Evolutionary conservation across 768 basidiomycete species (phyloP), one percentile per base, ranked within the genome.

Genomic region (Tylopilus sp.): DNA sequence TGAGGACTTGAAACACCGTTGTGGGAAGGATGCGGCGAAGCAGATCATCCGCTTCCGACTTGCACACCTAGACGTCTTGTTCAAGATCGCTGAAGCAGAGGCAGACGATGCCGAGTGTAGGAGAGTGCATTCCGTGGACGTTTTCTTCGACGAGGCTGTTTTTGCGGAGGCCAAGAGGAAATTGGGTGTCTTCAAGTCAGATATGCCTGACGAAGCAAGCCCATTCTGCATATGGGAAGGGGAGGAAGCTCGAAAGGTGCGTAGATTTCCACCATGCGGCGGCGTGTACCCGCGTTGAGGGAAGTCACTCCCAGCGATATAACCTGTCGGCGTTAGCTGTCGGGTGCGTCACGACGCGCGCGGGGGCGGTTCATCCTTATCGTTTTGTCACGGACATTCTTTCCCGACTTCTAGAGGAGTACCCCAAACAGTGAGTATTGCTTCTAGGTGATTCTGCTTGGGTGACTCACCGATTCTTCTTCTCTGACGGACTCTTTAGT

Each of bases 321-420:
- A 74, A 77, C 57, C 66, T 88, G 5, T 73, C 79, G 0, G 61
- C 67, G 4, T 59, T 70, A 0, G 73, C 72, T 2, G 62, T 72
- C 1, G 86, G 84, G 0, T 79, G 77, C 51, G 73, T 88, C 39
- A 62, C 71, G 12, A 79, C 77, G 22, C 66, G 66, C 0, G 86
- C 80, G 2, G 86, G 83, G 1, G 81, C 86, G 0, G 67, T 84
- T 25, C 85, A 88, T 52, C 83, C 86, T 0, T 89, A 89, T 63
- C 80, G 83, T 18, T 73, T 86, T 26, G 79, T 88, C 12, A 86
- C 85, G 1, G 75, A 75, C 2, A 73, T 87, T 22, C 67, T 87
- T 20, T 55, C 69, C 13, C 79, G 79, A 40, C 75, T 86, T 2
- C 66, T 86, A 6, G 53, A 69, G 11, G 69, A 71, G n/a, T 75